phyloP scores from a whole-genome alignment of 2,329 filamentous ascomycete species.

The Passalora sequoiae region DNA sequence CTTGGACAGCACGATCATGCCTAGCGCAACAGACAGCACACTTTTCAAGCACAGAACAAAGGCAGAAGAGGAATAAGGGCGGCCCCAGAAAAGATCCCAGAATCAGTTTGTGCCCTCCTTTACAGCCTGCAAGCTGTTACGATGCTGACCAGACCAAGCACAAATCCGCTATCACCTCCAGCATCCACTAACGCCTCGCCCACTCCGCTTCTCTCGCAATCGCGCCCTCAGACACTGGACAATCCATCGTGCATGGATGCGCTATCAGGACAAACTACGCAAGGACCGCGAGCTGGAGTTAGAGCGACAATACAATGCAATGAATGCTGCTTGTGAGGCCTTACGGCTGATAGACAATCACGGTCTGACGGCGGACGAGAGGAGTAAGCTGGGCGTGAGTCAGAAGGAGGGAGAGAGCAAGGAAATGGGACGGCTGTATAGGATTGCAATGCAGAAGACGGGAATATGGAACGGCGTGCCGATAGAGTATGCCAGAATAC shows the following conservation, averaged over 20 bases:
- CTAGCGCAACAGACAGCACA: slow-evolving; percentile 24
- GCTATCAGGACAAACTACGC: slow-evolving; percentile 67
- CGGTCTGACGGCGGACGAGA: slow-evolving; percentile 35
- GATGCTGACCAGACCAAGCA: slow-evolving; percentile 37
- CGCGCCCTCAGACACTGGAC: slow-evolving; percentile 94
- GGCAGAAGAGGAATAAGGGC: slow-evolving; percentile 30
- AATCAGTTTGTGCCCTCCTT: slow-evolving; percentile 34
- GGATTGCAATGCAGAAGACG: slow-evolving; percentile 86
- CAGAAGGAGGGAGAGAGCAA: slow-evolving; percentile 33
- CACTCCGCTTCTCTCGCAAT: slow-evolving; percentile 78
- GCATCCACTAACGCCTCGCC: slow-evolving; percentile 64
- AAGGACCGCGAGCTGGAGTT: slow-evolving; percentile 63
- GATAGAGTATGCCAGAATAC: slow-evolving; percentile 81
- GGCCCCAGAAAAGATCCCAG: slow-evolving; percentile 33
- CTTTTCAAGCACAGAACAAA: slow-evolving; percentile 40
- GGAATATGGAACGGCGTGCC: slow-evolving; percentile 76
- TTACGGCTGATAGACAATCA: slow-evolving; percentile 52
- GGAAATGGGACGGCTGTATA: slow-evolving; percentile 69
- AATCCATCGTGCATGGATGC: slow-evolving; percentile 91
- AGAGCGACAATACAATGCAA: slow-evolving; percentile 72
- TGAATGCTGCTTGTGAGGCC: slow-evolving; percentile 81
- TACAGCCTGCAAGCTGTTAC: too few relatives aligned
- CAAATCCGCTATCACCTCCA: slow-evolving; percentile 65
- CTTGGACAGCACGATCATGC: slow-evolving; percentile 25
- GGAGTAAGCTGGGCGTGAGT: slow-evolving; percentile 18